Conservation (phyloP, 257 asterid genomes). For the Solanum lignicaule region DNA sequence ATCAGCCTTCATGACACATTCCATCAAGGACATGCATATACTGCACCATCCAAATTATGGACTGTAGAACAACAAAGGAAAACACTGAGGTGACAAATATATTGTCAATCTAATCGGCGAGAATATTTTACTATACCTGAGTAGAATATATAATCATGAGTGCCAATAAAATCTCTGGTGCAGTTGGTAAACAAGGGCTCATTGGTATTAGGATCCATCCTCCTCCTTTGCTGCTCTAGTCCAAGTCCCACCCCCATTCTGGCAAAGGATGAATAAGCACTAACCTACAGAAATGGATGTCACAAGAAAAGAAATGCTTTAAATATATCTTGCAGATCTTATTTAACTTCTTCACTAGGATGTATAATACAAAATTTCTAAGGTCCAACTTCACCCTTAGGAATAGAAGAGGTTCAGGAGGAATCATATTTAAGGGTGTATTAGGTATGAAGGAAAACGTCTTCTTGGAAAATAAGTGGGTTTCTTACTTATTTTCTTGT, state of each 20-base stretch:
- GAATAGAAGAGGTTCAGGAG: not conserved
- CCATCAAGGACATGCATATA: not conserved
- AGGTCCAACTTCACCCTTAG: not conserved
- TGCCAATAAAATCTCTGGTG: conserved; percentile 86
- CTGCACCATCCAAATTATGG: not conserved
- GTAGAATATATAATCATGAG: conserved; percentile 95
- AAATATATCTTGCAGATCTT: not conserved
- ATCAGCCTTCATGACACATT: not conserved
- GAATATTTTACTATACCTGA: conserved; percentile 44
- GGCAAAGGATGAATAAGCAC: conserved; percentile 97
- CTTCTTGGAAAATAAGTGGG: not conserved
- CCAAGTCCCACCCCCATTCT: conserved; percentile 62
- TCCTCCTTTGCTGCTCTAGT: conserved; percentile 73
- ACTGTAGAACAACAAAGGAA: not conserved
- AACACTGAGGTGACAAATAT: not conserved
- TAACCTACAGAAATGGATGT: conserved; percentile 44
- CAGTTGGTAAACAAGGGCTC: conserved; percentile 92
- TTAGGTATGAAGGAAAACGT: not conserved
- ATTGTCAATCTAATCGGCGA: not conserved
- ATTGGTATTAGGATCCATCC: conserved; percentile 74
- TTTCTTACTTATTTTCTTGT: not conserved
- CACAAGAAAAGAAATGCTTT: not conserved
- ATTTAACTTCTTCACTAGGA: not conserved
- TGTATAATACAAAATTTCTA: not conserved
- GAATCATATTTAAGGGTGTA: not conserved